These are phyloP conservation scores for Aphanomyces invadans DNA, from an alignment of 352 stramenopile genomes.

Conservation along the genomic window DNA sequence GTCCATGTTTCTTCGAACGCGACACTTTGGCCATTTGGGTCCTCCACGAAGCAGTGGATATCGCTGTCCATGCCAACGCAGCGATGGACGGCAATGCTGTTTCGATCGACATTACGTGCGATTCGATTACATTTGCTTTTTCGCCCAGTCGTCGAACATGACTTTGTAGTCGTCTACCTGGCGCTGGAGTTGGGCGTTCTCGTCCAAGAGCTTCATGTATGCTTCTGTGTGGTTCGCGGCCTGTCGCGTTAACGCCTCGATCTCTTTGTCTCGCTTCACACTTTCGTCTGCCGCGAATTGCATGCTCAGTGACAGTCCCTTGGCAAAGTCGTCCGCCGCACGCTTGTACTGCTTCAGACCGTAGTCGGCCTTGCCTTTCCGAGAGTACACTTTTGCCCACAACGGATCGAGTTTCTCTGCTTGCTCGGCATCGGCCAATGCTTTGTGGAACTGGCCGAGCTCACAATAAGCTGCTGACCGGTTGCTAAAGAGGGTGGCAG, in stretches of 20 bases:
- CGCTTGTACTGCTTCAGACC: slow-evolving; percentile 50
- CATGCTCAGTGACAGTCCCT: slow-evolving; percentile 61
- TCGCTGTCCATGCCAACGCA: too few relatives aligned
- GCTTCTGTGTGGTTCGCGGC: slow-evolving; percentile 58
- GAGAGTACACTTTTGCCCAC: slow-evolving; percentile 46
- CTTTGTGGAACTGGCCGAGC: slow-evolving; percentile 30
- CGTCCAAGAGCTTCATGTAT: slow-evolving; percentile 64
- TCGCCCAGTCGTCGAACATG: slow-evolving; percentile 77
- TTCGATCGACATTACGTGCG: neutral
- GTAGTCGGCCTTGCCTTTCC: slow-evolving; percentile 76
- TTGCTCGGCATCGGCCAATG: slow-evolving; percentile 18
- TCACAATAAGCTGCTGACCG: slow-evolving; percentile 66
- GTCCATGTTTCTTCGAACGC: too few relatives aligned
- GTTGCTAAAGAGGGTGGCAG: slow-evolving; percentile 71
- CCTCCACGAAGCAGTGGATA: too few relatives aligned
- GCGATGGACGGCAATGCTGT: too few relatives aligned
- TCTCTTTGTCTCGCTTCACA: slow-evolving; percentile 58
- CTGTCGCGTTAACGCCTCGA: slow-evolving; percentile 62
- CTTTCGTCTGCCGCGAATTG: slow-evolving; percentile 57
- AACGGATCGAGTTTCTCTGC: slow-evolving; percentile 20
- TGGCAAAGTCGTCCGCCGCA: slow-evolving; percentile 63
- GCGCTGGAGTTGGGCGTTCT: slow-evolving; percentile 62
- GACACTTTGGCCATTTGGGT: too few relatives aligned
- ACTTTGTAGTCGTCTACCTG: slow-evolving; percentile 72
- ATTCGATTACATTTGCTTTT: slow-evolving; percentile 63